Base-by-base conservation (phyloP, 2,329 filamentous ascomycete species). In the Colletotrichum cordylinicola region DNA sequence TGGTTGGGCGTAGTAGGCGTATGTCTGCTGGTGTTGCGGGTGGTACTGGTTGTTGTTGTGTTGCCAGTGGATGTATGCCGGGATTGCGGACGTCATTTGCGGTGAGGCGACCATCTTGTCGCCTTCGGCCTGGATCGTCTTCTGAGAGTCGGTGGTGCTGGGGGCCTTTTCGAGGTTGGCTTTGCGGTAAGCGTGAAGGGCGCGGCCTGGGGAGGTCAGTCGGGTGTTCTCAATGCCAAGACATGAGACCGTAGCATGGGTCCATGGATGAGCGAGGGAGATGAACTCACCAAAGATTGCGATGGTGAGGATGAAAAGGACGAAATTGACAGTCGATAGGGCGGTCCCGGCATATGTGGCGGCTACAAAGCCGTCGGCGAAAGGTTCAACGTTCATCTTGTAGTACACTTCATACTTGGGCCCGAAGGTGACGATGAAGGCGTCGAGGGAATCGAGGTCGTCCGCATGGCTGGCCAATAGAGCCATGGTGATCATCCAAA, bases 81-180 rank as follows among this genome's bases (percentile, higher is more conserved):
- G 62, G 12, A 77, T 67, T 2, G 77, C 77, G 13, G 70, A 71
- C 4, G 77, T 75, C 77, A 78, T 77, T 7, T 78, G 77, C 8
- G 77, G 75, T 10, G 77, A 77, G 18, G 77, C 72, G n/a, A 78
- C 58, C 33, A 73, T 77, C 56, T 78, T 77, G 43, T 78, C 77
- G 3, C 72, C 71, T 12, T 72, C 75, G 16, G 68, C 65, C 27
- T 70, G 52, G 24, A 75, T 70, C 13, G 68, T 67, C 58, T 77
- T 76, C 58, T 78, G 58, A 18, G 64, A 61, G 18, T 75, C 67
- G 55, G 65, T 77, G 1, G 72, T 71, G 68, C 65, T 77, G 10
- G 69, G 77, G 10, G 74, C 71, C 48, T 76, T 76, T 74, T 69
- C 70, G 5, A 75, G 29, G 43, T 73, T 73, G 21, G 64, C 70